Conservation (phyloP, 495 filamentous ascomycete genomes). For the Zalerion maritima region DNA sequence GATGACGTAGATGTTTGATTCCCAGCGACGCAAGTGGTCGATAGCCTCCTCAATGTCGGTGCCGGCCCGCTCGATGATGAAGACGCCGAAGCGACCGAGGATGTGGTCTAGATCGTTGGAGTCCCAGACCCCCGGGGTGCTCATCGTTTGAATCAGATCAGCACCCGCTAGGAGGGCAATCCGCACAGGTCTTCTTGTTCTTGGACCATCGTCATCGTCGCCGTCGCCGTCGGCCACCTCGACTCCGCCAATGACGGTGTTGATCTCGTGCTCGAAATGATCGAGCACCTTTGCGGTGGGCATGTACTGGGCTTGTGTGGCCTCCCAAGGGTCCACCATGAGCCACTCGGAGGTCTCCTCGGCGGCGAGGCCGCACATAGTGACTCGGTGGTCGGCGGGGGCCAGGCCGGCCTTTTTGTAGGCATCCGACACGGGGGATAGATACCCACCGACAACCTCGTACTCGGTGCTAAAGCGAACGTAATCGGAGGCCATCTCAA, state of each 20-base stretch:
- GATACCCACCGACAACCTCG: slow-evolving; percentile 73
- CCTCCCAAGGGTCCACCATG: slow-evolving; percentile 63
- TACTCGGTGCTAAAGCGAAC: slow-evolving; percentile 68
- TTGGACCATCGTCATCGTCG: too few species aligned
- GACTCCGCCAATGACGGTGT: slow-evolving; percentile 59
- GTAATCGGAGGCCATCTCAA: slow-evolving; percentile 78
- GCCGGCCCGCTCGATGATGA: slow-evolving; percentile 81
- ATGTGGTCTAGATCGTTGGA: slow-evolving; percentile 74
- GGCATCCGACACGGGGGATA: slow-evolving; percentile 67
- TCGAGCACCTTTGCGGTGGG: slow-evolving; percentile 80
- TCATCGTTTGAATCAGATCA: slow-evolving; percentile 64
- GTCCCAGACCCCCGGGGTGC: slow-evolving; percentile 56
- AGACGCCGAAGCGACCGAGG: slow-evolving; percentile 70
- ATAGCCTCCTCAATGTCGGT: slow-evolving; percentile 79
- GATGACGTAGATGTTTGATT: slow-evolving; percentile 69
- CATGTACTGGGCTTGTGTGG: slow-evolving; percentile 51
- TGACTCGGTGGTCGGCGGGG: slow-evolving; percentile 19
- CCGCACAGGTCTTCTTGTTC: slow-evolving; percentile 33
- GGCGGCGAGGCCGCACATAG: slow-evolving; percentile 68
- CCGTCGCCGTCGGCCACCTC: slow-evolving; percentile 46
- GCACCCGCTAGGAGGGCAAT: slow-evolving; percentile 69
- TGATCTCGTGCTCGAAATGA: slow-evolving; percentile 82
- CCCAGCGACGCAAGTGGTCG: slow-evolving; percentile 51
- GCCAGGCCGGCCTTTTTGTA: slow-evolving; percentile 88
- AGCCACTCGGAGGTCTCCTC: slow-evolving; percentile 61